Evolutionary conservation across 2,329 filamentous ascomycete species (phyloP), one percentile per base, ranked within the genome.

Genomic region (Fusarium transvaalense): DNA sequence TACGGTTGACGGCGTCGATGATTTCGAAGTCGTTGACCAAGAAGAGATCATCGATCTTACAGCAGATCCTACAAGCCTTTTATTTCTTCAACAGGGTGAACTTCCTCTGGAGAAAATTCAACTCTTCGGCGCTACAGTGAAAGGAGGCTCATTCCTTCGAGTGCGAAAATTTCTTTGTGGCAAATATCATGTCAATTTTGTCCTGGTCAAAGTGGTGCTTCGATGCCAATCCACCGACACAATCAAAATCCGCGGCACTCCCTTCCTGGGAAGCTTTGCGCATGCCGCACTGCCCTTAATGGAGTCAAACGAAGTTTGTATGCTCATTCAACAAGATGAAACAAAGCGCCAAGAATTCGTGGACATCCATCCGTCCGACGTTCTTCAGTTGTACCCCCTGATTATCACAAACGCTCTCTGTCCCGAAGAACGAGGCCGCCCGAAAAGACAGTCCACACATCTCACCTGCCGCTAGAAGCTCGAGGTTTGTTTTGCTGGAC

Each of bases 391-490:
- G 9, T 78, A 86, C 1, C 74, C 73, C 0, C 76, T 92, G 0
- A 72, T 81, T 1, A 76, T 84, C 3, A 92, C 89, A 0, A 93
- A 92, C 60, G 75, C 81, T 0, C 69, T 76, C 2, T 48, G 58
- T 9, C 32, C 58, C 14, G 41, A 50, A 17, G 56, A 68, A 23
- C 41, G 55, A 42, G 45, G 68, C 2, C 23, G 72, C 0, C 67
- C 74, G 3, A 60, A 75, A 0, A 69, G 74, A 13, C 60, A 74
- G 2, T 69, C 76, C 15, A 82, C 79, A 0, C 72, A 76, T 0
- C 72, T 90, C 2, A 83, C 86, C 6, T 87, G 85, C 56, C 81
- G 88, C 5, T 89, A 84, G 83, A 83, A 81, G 27, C 68, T 78
- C 64, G 64, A 75, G 61, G 56, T 75, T 25, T 46, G 66, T 29